Conservation (phyloP, 495 filamentous ascomycete genomes). For the Chaetomium tenue region DNA sequence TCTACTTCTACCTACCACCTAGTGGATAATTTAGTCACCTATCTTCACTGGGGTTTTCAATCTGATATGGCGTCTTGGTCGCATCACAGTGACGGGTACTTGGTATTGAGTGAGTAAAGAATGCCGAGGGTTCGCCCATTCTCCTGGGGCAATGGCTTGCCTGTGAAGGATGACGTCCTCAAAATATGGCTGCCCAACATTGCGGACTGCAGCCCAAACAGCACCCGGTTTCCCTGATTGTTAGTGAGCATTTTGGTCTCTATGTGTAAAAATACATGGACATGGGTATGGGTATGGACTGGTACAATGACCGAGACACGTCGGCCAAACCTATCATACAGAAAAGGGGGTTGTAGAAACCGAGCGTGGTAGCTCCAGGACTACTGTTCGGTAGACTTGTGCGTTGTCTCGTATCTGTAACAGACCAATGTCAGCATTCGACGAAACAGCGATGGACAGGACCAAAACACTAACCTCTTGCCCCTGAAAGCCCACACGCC, state of each 20-base stretch:
- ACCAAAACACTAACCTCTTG: conserved; percentile 75
- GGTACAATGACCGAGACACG: conserved; percentile 3
- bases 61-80: too few species aligned
- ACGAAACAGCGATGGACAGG: not conserved
- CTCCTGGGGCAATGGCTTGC: too few species aligned
- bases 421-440: conserved; percentile 34
- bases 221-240: not conserved
- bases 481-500: conserved; percentile 95
- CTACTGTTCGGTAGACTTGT: conserved; percentile 42
- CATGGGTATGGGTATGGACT: not conserved
- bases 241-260: not conserved
- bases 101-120: too few species aligned
- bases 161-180: too few species aligned
- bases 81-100: too few species aligned
- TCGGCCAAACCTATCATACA: conserved; percentile 13
- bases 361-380: not conserved
- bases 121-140: too few species aligned
- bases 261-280: not conserved
- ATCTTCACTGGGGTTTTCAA: too few species aligned
- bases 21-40: too few species aligned
- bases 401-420: conserved; percentile 61
- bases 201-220: not conserved
- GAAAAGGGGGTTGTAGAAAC: not conserved
- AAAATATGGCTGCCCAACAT: too few species aligned
- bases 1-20: too few species aligned